Percentiles rank a stretch among this genome's conserved stretches.
phyloP scores from a whole-genome alignment of 192 early-diverging fungal genomes.

The Backusella psychrophila region DNA sequence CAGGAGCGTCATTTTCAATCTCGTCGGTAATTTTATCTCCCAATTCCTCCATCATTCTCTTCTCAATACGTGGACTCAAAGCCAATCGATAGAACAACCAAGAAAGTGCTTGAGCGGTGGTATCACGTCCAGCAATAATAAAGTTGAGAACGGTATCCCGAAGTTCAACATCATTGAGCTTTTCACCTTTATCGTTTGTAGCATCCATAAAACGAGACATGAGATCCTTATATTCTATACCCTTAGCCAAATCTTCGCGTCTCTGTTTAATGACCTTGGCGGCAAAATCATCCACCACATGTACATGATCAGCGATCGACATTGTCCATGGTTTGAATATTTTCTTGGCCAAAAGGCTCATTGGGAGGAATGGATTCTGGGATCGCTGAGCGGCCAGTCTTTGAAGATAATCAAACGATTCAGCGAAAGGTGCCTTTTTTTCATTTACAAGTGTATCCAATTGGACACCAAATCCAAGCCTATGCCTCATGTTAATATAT shows the following conservation, averaged over 20 bases:
- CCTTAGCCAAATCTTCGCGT: conserved; percentile 17
- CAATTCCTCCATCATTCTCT: conserved; percentile 43
- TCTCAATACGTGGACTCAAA: conserved; percentile 37
- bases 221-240: conserved; percentile 18
- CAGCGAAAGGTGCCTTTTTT: conserved; percentile 44
- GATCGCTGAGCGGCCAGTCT: conserved; percentile 27
- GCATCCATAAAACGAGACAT: conserved; percentile 34
- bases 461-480: conserved; percentile 48
- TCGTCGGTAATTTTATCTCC: conserved; percentile 27
- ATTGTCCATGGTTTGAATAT: conserved; percentile 15
- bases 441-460: conserved; percentile 38
- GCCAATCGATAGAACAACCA: conserved; percentile 47
- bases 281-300: conserved; percentile 28
- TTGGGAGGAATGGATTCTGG: conserved; percentile 20
- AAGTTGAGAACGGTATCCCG: conserved; percentile 38
- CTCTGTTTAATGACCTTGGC: conserved; percentile 21
- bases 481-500: not conserved
- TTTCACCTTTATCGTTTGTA: conserved; percentile 19
- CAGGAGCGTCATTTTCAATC: conserved; percentile 9
- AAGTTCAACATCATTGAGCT: conserved; percentile 27
- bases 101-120: conserved; percentile 50
- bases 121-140: conserved; percentile 45
- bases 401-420: conserved; percentile 52
- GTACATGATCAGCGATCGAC: conserved; percentile 20
- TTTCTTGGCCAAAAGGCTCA: not conserved